These are phyloP conservation scores for Acanthamoeba castellanii DNA, from an alignment of 208 protist species.

Conservation along the genomic window DNA sequence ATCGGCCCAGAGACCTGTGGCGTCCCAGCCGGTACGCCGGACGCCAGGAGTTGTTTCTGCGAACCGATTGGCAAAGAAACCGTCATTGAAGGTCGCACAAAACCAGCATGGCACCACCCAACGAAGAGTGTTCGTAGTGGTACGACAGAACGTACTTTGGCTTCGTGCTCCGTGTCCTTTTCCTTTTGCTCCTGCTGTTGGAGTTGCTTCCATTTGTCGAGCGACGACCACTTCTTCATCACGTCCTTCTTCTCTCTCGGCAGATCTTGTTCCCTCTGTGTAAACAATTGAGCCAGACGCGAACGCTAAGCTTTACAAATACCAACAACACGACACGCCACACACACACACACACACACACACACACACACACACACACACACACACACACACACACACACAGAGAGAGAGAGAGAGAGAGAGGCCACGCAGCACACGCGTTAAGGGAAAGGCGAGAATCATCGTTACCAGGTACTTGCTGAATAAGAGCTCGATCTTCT, in stretches of 20 bases:
- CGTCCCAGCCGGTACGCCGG: too few species aligned
- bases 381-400: too few species aligned
- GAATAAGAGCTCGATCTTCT: conserved; percentile 17
- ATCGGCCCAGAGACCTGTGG: too few species aligned
- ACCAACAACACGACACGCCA: background rate
- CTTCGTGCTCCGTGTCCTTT: background rate
- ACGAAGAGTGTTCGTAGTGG: too few species aligned
- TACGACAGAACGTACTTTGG: too few species aligned
- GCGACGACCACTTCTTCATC: conserved; percentile 44
- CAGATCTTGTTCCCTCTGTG: conserved; percentile 28
- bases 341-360: background rate
- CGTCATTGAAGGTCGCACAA: too few species aligned
- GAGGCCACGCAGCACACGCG: too few species aligned
- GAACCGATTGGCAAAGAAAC: too few species aligned
- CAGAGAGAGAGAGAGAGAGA: too few species aligned
- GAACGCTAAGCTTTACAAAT: background rate
- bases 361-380: background rate
- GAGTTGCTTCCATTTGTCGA: conserved; percentile 19
- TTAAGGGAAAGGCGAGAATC: too few species aligned
- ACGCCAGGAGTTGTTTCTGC: too few species aligned
- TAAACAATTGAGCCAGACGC: background rate
- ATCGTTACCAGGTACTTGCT: conserved; percentile 15
- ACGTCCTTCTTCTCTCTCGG: conserved; percentile 16
- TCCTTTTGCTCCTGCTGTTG: conserved; percentile 30
- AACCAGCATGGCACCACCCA: too few species aligned